Evolutionary conservation across 495 filamentous ascomycete genomes (phyloP).

Genomic region (Barbatosphaeria neglecta): DNA sequence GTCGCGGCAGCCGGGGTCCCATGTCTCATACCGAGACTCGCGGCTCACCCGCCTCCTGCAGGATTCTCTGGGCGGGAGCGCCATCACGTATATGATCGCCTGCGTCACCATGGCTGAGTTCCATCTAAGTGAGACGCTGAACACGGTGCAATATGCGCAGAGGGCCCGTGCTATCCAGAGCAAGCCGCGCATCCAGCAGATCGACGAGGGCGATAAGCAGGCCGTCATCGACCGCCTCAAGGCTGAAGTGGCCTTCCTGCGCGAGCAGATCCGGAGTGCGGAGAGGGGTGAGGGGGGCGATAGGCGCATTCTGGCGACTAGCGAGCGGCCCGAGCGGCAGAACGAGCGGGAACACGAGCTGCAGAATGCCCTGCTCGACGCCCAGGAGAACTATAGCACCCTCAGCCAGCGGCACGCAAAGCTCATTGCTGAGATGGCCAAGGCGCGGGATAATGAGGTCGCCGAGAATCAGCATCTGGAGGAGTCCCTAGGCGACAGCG

Average conservation of each 20-base stretch:
- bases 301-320: slow-evolving; percentile 45
- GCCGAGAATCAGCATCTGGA: slow-evolving; percentile 37
- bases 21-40: slow-evolving; percentile 97
- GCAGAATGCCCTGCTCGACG: slow-evolving; percentile 85
- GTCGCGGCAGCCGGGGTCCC: slow-evolving; percentile 72
- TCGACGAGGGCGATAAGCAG: slow-evolving; percentile 91
- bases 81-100: slow-evolving; percentile 98
- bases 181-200: slow-evolving; percentile 90
- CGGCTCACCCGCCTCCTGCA: slow-evolving; percentile 90
- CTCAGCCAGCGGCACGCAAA: slow-evolving; percentile 86
- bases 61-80: slow-evolving; percentile 95
- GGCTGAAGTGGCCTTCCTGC: slow-evolving; percentile 85
- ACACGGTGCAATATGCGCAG: slow-evolving; percentile 95
- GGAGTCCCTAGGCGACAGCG: slow-evolving; percentile 58
- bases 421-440: slow-evolving; percentile 87
- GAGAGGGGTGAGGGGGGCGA: slow-evolving; percentile 46
- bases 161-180: slow-evolving; percentile 93
- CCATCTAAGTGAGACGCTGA: slow-evolving; percentile 93
- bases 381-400: slow-evolving; percentile 88
- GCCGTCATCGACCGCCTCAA: slow-evolving; percentile 88
- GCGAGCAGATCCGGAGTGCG: slow-evolving; percentile 75
- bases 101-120: slow-evolving; percentile 97
- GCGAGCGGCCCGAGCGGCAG: slow-evolving; percentile 67
- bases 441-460: slow-evolving; percentile 58
- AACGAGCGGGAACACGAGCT: slow-evolving; percentile 81